phyloP scores from a whole-genome alignment of 805 yeast species.

The Starmerella vaccinii region DNA sequence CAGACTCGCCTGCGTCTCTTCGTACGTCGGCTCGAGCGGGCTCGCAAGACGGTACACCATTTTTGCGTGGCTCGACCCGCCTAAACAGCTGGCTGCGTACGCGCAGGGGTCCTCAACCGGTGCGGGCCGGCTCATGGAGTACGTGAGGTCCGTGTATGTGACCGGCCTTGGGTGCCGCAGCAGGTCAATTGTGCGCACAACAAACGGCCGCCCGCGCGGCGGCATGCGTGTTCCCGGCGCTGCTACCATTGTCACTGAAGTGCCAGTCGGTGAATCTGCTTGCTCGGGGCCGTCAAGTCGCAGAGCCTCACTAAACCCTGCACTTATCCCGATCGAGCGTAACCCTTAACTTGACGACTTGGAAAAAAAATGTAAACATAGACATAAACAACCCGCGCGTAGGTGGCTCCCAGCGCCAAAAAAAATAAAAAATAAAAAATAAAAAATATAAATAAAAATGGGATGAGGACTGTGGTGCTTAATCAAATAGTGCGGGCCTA shows the following conservation, averaged over 20 bases:
- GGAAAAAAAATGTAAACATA: slow-evolving; percentile 2
- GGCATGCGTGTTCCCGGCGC: slow-evolving; percentile 7
- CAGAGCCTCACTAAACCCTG: slow-evolving; percentile 1
- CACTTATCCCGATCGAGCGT: slow-evolving; percentile 3
- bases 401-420: no score
- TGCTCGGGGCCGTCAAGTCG: no score
- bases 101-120: slow-evolving; percentile 24
- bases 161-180: slow-evolving; percentile 23
- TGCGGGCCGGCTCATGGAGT: slow-evolving; percentile 20
- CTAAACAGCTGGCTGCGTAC: slow-evolving; percentile 25
- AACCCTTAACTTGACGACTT: background rate
- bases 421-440: no score
- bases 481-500: no score
- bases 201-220: background rate
- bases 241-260: background rate
- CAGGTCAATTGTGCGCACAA: slow-evolving; percentile 21
- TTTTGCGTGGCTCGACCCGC: slow-evolving; percentile 18
- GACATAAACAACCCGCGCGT: background rate
- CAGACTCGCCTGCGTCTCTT: slow-evolving; percentile 26
- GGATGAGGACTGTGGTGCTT: no score
- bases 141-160: slow-evolving; percentile 28
- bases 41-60: slow-evolving; percentile 24
- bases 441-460: no score
- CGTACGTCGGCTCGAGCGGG: slow-evolving; percentile 27
- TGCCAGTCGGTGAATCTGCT: no score